Conservation (phyloP, 2,329 filamentous ascomycete genomes). For the Xylaria sp. region DNA sequence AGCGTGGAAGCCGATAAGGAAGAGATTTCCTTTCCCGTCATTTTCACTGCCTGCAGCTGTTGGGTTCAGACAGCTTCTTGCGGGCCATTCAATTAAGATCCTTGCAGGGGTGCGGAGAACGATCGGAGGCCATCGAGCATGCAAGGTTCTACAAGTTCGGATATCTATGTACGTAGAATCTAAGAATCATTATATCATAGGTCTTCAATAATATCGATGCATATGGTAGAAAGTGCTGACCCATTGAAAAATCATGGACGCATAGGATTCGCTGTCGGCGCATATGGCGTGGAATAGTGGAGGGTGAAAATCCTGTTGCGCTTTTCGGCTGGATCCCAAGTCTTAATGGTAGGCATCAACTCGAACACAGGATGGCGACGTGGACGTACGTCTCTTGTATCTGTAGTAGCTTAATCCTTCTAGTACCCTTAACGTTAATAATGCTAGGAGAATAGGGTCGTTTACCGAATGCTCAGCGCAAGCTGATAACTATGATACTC, state of each 20-base stretch:
- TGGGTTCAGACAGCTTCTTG: too few relatives aligned
- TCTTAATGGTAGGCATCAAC: too few relatives aligned
- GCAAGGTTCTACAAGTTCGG: neutral
- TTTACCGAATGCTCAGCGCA: too few relatives aligned
- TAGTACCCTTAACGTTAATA: too few relatives aligned
- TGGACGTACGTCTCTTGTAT: too few relatives aligned
- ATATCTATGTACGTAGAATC: neutral
- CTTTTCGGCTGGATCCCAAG: too few relatives aligned
- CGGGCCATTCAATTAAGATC: slow-evolving; percentile 17
- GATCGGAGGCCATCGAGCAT: slow-evolving; percentile 10
- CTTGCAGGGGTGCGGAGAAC: slow-evolving; percentile 6
- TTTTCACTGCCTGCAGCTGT: neutral
- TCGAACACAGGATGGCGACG: too few relatives aligned
- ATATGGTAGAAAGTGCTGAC: neutral
- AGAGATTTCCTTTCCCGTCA: neutral
- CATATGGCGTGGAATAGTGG: neutral
- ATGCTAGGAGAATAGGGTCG: too few relatives aligned
- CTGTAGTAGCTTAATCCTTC: too few relatives aligned
- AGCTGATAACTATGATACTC: too few relatives aligned
- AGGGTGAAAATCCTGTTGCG: neutral
- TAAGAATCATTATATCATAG: neutral
- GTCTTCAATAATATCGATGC: neutral
- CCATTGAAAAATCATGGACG: neutral
- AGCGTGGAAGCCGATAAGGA: neutral
- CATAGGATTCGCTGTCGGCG: neutral